Evolutionary conservation across 163 green algal genomes (phyloP), one percentile per base, ranked within the genome.

Genomic region (Chlamydomonas reinhardtii): DNA sequence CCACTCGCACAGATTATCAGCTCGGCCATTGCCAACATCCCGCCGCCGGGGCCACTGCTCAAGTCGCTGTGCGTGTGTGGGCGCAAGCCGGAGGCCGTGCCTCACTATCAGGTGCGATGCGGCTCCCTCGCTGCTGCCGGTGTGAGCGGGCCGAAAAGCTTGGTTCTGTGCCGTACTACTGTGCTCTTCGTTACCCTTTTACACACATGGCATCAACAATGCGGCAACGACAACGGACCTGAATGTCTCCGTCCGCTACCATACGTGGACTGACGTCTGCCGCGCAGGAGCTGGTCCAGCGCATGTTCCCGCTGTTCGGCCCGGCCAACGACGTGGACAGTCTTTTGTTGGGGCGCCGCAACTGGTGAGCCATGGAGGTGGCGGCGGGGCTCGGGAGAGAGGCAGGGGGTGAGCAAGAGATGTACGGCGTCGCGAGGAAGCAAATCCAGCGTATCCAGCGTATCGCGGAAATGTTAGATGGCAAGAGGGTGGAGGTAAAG

Each of bases 21-120:
- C 78, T 92, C 78, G 29, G 94, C 94, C 5, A 95, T 96, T 72
- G 83, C 92, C 74, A 96, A 96, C 74, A 83, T 76, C 17, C 92
- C 94, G 20, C 93, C 94, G 16, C 93, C 94, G 0, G 35, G 66
- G 25, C n/a, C 56, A 11, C 73, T 94, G 17, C 54, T 93, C 2
- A 71, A 77, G 78, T n/a, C 65, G 78, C 78, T 85, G 78, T 64
- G 37, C n/a, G 27, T 69, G 65, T 20, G 65, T 17, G 77, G 39
- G 27, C n/a, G 43, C 34, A 69, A 75, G 34, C 43, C 77, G 4
- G 2, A 56, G 43, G 29, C 64, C 43, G 19, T 84, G 2, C 65
- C 75, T 16, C 22, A 83, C 61, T 64, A 66, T 2, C 1, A 64
- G 35, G 11, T 20, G 0, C 2, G 32, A 9, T 20, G 17, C 4